Percentiles rank a stretch among this genome's conserved stretches.
phyloP scores from a whole-genome alignment of 2,329 filamentous ascomycete genomes.

The Helotiales sp. region DNA sequence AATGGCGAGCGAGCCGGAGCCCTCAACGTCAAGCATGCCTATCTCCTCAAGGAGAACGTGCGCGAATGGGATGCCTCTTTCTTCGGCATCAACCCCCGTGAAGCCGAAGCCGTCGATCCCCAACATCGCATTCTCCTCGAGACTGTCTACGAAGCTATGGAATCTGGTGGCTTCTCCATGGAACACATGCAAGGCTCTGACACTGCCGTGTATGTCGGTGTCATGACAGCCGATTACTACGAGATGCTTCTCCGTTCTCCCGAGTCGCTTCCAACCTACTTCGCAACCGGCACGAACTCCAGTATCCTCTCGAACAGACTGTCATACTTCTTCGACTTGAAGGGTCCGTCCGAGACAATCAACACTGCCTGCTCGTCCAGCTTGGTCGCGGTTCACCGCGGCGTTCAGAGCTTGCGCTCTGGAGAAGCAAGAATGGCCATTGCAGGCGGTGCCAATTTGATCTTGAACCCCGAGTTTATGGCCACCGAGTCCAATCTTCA shows the following conservation, averaged over 20 bases:
- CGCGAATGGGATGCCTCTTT: constrained; percentile 47
- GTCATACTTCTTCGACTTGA: constrained; percentile 49
- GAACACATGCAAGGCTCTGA: constrained; percentile 22
- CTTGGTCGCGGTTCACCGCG: constrained; percentile 45
- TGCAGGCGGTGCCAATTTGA: constrained; percentile 34
- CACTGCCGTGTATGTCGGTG: constrained; percentile 43
- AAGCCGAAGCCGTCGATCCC: constrained; percentile 39
- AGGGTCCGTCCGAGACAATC: constrained; percentile 46
- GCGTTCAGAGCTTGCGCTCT: constrained; percentile 28
- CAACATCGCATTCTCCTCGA: constrained; percentile 36
- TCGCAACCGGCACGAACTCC: constrained; percentile 43
- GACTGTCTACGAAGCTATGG: constrained; percentile 40
- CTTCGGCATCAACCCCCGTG: constrained; percentile 38
- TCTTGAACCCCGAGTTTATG: constrained; percentile 24
- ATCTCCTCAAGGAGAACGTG: constrained; percentile 46
- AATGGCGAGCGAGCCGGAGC: constrained; percentile 47
- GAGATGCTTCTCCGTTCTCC: constrained; percentile 21
- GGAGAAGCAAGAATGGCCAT: constrained; percentile 29
- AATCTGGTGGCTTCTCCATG: constrained; percentile 34
- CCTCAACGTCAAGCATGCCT: constrained; percentile 26
- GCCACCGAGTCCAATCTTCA: constrained; percentile 49
- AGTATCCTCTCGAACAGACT: constrained; percentile 49
- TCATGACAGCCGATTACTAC: constrained; percentile 35
- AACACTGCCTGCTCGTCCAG: constrained; percentile 49
- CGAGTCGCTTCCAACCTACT: constrained; percentile 34